Evolutionary conservation across 306 rosid genomes (phyloP), one percentile per base, ranked within the genome.

Genomic region (Oxytropis ochrocephala): DNA sequence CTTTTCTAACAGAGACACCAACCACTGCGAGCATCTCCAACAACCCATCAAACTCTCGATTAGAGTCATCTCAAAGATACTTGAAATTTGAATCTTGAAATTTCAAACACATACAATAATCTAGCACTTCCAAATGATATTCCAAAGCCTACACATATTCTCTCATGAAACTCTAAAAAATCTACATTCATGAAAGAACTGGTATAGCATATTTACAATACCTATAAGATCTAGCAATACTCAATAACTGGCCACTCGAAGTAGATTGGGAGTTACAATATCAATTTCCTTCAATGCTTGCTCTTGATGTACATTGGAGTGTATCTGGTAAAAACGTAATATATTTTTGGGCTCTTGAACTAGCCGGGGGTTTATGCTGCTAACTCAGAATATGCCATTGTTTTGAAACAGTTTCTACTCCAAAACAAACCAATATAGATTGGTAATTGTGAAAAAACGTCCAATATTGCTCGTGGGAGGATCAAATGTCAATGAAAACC

Each of bases 401-500:
- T 36, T 35, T 61, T 21, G 54, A 73, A 56, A 73, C 47, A 42
- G 39, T 38, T 54, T 69, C 64, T 51, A 47, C 69, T 27, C 64
- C 51, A 52, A 62, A 73, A 61, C 18, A 72, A 33, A 51, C 41
- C 60, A 46, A 74, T 11, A 55, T 17, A 55, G 14, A 48, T 70
- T 56, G 57, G 19, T 62, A 56, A 64, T 43, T 32, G 60, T 48
- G 73, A 48, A 69, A 69, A 72, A 75, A 54, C 7, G n/a, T 75
- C 65, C 69, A 70, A 70, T 42, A 30, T 75, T 38, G 77, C 49
- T 24, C 10, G 74, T 73, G 68, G 79, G 75, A 65, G 67, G 67
- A 69, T 59, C 74, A 77, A 73, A 69, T 68, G 69, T 61, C 79
- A 55, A 48, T 81, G 51, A 50, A 47, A 72, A 72, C 76, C 69